These are phyloP conservation scores for Endocalyx cinctus DNA, from an alignment of 2,329 filamentous ascomycete species.

Conservation along the genomic window DNA sequence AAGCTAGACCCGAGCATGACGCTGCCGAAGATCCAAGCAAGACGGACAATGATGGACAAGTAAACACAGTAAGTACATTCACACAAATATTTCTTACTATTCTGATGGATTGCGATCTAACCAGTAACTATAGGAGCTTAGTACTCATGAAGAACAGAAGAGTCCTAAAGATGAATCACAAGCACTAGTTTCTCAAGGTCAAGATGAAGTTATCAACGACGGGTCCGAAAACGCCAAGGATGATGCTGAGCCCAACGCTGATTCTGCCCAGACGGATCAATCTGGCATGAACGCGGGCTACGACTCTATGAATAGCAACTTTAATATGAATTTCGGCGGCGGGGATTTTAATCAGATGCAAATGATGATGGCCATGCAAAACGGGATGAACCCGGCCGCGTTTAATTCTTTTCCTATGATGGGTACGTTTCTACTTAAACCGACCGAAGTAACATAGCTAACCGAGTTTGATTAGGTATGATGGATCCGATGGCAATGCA, in stretches of 20 bases:
- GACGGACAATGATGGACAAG: too few relatives aligned
- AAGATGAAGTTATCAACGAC: slow-evolving; percentile 7
- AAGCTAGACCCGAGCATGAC: too few relatives aligned
- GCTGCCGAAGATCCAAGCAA: too few relatives aligned
- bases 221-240: slow-evolving; percentile 23
- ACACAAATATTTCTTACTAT: too few relatives aligned
- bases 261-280: slow-evolving; percentile 26
- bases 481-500: slow-evolving; percentile 79
- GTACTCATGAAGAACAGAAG: too few relatives aligned
- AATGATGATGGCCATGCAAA: slow-evolving; percentile 74
- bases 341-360: slow-evolving; percentile 74
- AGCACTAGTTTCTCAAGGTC: neutral
- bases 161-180: too few relatives aligned
- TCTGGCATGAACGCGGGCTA: slow-evolving; percentile 25
- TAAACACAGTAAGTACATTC: too few relatives aligned
- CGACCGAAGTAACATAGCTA: neutral
- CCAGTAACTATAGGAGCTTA: too few relatives aligned
- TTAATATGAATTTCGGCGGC: slow-evolving; percentile 58
- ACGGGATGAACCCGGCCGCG: slow-evolving; percentile 53
- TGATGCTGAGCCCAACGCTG: slow-evolving; percentile 23
- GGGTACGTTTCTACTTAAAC: slow-evolving; percentile 57
- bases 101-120: too few relatives aligned
- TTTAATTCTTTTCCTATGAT: slow-evolving; percentile 71
- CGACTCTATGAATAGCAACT: slow-evolving; percentile 42
- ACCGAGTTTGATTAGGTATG: too few relatives aligned